These are phyloP conservation scores for Kalmanozyma brasiliensis DNA, from an alignment of 1,284 basidiomycete species.

Conservation along the genomic window DNA sequence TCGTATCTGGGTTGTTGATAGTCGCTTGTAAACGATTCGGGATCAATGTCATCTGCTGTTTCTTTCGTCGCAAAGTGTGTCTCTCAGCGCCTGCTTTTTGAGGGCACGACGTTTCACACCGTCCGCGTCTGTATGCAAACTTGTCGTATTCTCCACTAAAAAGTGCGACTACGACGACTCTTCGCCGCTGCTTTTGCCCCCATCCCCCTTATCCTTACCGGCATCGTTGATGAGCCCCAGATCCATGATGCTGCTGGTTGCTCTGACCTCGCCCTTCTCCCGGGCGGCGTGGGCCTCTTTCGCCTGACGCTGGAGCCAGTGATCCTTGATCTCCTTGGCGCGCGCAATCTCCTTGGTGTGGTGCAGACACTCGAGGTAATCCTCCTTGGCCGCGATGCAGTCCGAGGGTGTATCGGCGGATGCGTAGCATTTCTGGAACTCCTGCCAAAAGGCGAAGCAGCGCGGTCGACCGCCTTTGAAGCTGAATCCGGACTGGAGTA, in stretches of 20 bases:
- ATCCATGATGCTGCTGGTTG: conserved; percentile 54
- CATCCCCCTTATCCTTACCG: not conserved
- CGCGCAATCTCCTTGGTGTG: conserved; percentile 78
- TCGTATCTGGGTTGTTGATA: conserved; percentile 21
- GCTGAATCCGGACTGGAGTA: conserved; percentile 74
- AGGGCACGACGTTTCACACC: no score
- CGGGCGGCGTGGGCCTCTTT: conserved; percentile 55
- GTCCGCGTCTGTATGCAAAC: no score
- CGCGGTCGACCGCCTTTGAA: conserved; percentile 81
- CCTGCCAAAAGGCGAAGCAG: conserved; percentile 92
- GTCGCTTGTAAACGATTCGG: not conserved
- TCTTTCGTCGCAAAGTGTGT: not conserved
- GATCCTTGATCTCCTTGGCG: conserved; percentile 57
- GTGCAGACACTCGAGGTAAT: conserved; percentile 94
- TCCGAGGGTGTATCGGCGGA: conserved; percentile 80
- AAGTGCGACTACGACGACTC: conserved; percentile 7
- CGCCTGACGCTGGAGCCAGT: conserved; percentile 55
- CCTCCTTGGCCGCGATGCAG: conserved; percentile 80
- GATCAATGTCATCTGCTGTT: no score
- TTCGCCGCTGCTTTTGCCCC: not conserved
- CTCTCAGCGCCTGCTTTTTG: no score
- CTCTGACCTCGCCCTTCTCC: conserved; percentile 56
- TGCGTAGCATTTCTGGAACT: conserved; percentile 82
- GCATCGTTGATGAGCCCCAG: conserved; percentile 56
- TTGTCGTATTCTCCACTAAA: not conserved